Evolutionary conservation across 345 rosid genomes (phyloP).

Genomic region (Atalantia buxifolia): DNA sequence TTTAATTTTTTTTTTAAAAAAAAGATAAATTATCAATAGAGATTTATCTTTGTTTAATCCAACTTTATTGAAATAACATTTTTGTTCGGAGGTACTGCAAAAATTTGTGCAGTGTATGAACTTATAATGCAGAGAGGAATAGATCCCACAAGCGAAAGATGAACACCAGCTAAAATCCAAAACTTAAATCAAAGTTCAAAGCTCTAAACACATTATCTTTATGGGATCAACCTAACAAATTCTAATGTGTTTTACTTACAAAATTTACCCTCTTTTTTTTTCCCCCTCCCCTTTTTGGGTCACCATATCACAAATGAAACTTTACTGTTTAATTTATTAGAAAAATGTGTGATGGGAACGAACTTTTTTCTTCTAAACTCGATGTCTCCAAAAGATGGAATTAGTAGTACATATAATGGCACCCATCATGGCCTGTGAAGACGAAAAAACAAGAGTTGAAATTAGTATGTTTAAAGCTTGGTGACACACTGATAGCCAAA

Average conservation of each 20-base stretch:
- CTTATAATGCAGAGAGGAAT: background rate
- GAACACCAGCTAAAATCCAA: background rate
- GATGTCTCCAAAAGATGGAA: constrained; percentile 3
- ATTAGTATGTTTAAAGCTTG: no score
- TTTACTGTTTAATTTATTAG: background rate
- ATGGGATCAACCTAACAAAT: background rate
- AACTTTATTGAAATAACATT: background rate
- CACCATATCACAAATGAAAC: background rate
- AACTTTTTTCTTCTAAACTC: background rate
- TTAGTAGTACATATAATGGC: constrained; percentile 39
- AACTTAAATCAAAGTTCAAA: background rate
- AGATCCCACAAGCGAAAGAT: background rate
- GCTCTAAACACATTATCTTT: background rate
- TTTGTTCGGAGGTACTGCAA: background rate
- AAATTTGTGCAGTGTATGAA: background rate
- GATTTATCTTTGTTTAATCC: background rate
- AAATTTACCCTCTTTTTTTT: background rate
- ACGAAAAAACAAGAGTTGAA: background rate
- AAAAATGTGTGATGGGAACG: background rate
- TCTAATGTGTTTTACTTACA: background rate
- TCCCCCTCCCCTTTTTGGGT: background rate
- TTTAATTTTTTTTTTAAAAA: no score
- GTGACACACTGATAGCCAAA: no score
- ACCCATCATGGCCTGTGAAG: constrained; percentile 51
- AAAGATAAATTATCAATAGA: background rate